These are phyloP conservation scores for Luffa aegyptiaca DNA, from an alignment of 306 rosid genomes.

Conservation along the genomic window DNA sequence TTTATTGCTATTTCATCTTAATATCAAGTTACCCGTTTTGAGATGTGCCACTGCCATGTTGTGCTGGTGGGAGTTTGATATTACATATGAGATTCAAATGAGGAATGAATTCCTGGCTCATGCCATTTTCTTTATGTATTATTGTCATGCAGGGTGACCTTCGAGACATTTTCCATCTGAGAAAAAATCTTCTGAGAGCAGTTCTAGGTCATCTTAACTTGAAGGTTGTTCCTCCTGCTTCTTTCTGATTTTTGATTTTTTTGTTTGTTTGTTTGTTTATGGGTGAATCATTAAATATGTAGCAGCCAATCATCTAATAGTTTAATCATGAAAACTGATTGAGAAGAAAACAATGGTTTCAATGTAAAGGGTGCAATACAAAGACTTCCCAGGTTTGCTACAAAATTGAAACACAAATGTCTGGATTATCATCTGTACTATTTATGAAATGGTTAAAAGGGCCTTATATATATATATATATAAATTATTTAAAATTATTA, in stretches of 20 bases:
- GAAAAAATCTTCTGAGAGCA: slow-evolving; percentile 65
- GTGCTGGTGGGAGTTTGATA: neutral
- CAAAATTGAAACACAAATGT: neutral
- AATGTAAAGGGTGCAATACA: neutral
- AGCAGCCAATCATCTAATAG: neutral
- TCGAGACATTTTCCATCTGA: slow-evolving; percentile 48
- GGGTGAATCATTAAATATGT: neutral
- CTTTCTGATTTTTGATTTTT: neutral
- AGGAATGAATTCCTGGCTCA: neutral
- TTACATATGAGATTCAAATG: neutral
- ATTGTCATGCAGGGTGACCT: slow-evolving; percentile 51
- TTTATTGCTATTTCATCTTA: neutral
- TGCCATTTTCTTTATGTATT: slow-evolving; percentile 2
- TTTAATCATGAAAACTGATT: neutral
- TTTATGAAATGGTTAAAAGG: neutral
- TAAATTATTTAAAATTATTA: neutral
- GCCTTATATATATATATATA: no score
- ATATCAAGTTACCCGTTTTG: neutral
- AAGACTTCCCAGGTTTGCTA: neutral
- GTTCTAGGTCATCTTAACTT: slow-evolving; percentile 39
- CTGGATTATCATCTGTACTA: neutral
- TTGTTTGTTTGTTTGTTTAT: neutral
- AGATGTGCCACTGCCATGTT: neutral
- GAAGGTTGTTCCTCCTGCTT: slow-evolving; percentile 44
- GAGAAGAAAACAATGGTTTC: neutral